These are phyloP conservation scores for Leccinum longicurvipes DNA, from an alignment of 768 basidiomycete genomes.

Conservation along the genomic window DNA sequence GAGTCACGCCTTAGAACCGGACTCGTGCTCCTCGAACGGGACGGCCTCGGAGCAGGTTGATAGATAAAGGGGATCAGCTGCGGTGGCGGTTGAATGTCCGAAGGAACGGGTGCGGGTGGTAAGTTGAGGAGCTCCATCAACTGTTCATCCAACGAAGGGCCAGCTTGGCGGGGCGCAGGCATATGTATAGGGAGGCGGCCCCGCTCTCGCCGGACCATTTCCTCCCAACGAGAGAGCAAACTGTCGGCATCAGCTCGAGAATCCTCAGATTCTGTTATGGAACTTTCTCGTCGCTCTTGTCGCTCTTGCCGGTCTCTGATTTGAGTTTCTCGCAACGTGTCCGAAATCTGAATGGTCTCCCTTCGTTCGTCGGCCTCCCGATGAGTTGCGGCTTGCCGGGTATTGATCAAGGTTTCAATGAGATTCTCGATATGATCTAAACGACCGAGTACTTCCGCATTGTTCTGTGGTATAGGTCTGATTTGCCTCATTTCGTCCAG, in stretches of 20 bases:
- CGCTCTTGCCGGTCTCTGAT: constrained; percentile 15
- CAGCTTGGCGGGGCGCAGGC: constrained; percentile 40
- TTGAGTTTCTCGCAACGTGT: constrained; percentile 5
- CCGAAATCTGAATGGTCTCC: constrained; percentile 15
- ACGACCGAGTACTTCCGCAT: constrained; percentile 37
- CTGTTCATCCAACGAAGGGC: constrained; percentile 55
- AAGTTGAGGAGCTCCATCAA: constrained; percentile 59
- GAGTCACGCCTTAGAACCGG: constrained; percentile 29
- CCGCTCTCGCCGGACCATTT: constrained; percentile 25
- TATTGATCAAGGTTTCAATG: constrained; percentile 12
- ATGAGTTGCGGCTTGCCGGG: constrained; percentile 1
- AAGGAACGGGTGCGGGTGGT: constrained; percentile 37
- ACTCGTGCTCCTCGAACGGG: constrained; percentile 41
- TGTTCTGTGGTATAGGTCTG: constrained; percentile 38
- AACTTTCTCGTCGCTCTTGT: constrained; percentile 15
- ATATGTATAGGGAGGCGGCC: constrained; percentile 38
- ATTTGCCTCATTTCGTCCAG: constrained; percentile 59
- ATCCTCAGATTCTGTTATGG: constrained; percentile 31
- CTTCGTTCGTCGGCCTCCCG: constrained; percentile 6
- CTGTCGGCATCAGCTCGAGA: constrained; percentile 26
- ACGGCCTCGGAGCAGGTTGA: constrained; percentile 41
- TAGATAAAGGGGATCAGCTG: constrained; percentile 52
- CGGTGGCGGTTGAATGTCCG: constrained; percentile 47
- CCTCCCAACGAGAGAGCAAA: constrained; percentile 26
- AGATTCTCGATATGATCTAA: constrained; percentile 25